Evolutionary conservation across 805 yeast species (phyloP), one percentile per base, ranked within the genome.

Genomic region (Kregervanrija pseudodelftensis): DNA sequence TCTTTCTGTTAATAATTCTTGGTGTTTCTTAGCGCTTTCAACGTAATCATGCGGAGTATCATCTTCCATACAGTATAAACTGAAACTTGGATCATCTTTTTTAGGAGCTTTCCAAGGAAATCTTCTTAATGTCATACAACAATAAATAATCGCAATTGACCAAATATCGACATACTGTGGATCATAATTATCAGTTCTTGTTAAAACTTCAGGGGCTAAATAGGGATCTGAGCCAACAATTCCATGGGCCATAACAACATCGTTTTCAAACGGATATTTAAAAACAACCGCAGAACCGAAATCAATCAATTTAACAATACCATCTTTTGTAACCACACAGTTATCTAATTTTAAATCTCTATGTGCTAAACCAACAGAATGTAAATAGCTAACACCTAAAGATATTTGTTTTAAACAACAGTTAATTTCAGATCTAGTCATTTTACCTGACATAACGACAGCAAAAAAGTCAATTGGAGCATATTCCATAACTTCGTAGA

Each of bases 31-130:
- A 32, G 90, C 89, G 52, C 86, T 79, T 50, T 80, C 74, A 17
- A 66, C 66, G 65, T 85, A 85, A 63, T 85, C 90, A 62, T 85
- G 93, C 56, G 83, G 82, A 42, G 73, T 72, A 56, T 85, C 93
- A 65, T 85, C 93, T 5, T 68, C 72, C 72, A 76, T 62, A 40
- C 80, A 76, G 57, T 76, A 85, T 31, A 85, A 65, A 52, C 73
- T 75, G 61, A 79, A 85, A 54, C 88, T 81, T 50, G 82, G 80
- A 61, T 85, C 95, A 32, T 77, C 63, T 13, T 67, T 68, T 52
- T 75, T 77, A 11, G 95, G 95, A 2, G 82, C 85, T 60, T 85
- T 85, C 95, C 95, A 85, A 2, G 95, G 95, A 59, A 85, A 85
- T 58, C 90, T 74, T 64, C 85, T 81, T 48, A 85, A 68, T 52